Evolutionary conservation across 2,329 filamentous ascomycete species (phyloP).

Genomic region (Capronia coronata): DNA sequence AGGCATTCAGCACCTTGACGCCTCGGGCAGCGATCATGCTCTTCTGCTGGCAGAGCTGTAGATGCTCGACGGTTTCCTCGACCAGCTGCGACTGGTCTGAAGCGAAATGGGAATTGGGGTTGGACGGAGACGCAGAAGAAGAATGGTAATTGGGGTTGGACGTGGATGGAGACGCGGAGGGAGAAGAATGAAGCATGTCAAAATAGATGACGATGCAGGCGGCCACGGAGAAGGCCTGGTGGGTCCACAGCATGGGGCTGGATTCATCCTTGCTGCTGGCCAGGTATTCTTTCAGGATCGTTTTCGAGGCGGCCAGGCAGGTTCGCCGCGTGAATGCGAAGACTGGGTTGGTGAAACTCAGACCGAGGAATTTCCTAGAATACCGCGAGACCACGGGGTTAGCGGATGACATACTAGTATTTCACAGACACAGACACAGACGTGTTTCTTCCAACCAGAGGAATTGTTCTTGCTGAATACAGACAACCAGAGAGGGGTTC

Average conservation of each 20-base stretch:
- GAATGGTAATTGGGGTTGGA: too few relatives aligned
- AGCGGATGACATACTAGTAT: too few relatives aligned
- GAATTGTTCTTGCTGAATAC: too few relatives aligned
- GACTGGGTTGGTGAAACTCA: constrained; percentile 38
- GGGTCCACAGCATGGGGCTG: constrained; percentile 40
- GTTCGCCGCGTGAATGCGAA: constrained; percentile 40
- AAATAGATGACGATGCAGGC: constrained; percentile 36
- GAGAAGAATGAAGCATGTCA: constrained; percentile 35
- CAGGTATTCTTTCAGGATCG: constrained; percentile 37
- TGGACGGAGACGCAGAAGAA: too few relatives aligned
- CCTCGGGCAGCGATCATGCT: constrained; percentile 23
- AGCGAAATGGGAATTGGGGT: too few relatives aligned
- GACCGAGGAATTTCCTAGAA: constrained; percentile 38
- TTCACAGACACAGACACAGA: too few relatives aligned
- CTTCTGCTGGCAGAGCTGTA: constrained; percentile 10
- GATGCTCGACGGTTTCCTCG: constrained; percentile 10
- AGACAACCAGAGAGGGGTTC: too few relatives aligned
- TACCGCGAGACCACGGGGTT: not conserved
- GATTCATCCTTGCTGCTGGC: constrained; percentile 32
- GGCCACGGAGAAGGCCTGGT: constrained; percentile 37
- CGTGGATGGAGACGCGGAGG: too few relatives aligned
- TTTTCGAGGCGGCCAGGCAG: constrained; percentile 38
- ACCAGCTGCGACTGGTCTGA: constrained; percentile 10
- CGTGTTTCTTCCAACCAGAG: too few relatives aligned
- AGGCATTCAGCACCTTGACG: constrained; percentile 17